Conservation (phyloP, 495 filamentous ascomycete genomes). For the Penicillium cosmopolitanum region DNA sequence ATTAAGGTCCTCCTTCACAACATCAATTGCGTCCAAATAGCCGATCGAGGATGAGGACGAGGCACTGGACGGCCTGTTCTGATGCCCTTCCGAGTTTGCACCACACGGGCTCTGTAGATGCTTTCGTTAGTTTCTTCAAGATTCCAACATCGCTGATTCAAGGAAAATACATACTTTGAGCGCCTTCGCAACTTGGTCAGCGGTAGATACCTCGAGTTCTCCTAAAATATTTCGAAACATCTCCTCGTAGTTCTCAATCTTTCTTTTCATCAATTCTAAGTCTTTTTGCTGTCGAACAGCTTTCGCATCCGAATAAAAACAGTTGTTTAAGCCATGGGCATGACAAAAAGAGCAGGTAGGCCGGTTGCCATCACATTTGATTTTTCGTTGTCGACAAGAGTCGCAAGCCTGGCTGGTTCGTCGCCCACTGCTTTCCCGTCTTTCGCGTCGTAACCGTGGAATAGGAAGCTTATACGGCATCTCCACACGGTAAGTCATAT, state of each 20-base stretch:
- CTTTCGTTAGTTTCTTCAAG: background rate
- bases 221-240: background rate
- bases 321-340: conserved; percentile 36
- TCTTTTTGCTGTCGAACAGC: conserved; percentile 1
- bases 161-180: background rate
- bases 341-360: conserved; percentile 59
- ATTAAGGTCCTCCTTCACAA: conserved; percentile 57
- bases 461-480: background rate
- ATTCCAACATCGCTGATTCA: background rate
- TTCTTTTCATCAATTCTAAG: conserved; percentile 1
- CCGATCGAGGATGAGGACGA: conserved; percentile 46
- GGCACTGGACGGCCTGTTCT: conserved; percentile 13
- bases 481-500: background rate
- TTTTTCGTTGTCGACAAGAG: conserved; percentile 69
- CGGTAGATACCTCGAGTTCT: background rate
- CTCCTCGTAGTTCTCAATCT: conserved; percentile 1
- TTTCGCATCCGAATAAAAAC: conserved; percentile 44
- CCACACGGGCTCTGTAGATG: background rate
- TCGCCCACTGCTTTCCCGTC: background rate
- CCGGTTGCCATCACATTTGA: conserved; percentile 59
- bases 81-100: background rate
- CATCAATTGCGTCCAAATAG: conserved; percentile 58
- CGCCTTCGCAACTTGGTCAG: background rate
- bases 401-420: conserved; percentile 57
- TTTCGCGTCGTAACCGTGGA: background rate